Base-by-base conservation (phyloP, 2,329 filamentous ascomycete genomes). In the Coniochaeta hoffmannii region DNA sequence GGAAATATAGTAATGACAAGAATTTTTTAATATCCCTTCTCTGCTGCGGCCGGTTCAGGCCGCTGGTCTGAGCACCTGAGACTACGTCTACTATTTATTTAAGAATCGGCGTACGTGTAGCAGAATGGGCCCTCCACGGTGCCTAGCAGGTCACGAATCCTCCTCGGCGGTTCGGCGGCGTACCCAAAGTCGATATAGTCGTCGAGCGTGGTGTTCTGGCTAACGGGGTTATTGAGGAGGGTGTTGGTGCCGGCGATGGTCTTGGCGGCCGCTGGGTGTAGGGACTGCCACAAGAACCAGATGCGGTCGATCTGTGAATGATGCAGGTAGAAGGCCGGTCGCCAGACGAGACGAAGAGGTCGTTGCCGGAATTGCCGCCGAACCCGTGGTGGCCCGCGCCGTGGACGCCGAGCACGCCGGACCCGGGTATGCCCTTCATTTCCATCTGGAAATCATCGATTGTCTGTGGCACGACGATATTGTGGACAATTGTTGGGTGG, bases 401-500 rank as follows among this genome's bases (percentile, higher is more conserved):
- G 55, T 64, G 67, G 14, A 64, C 60, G 31, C 66, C 63, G 19
- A 67, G 36, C 19, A 41, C 36, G 8, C 36, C 36, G 36, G 36
- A 41, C 8, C 36, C 36, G 15, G 64, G 64, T 14, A 69, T 60
- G 5, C 69, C 71, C 60, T 74, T 68, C 55, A 71, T 68, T 14
- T 62, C 53, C 31, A 41, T 41, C 36, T 41, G 36, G 36, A 41
- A 41, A 22, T 41, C 36, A 15, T 56, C 56, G 11, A 53, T 44
- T 53, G 69, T 65, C 30, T 67, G 59, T 3, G 52, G 55, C 38
- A 61, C 53, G 3, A 55, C 63, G 55, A 71, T 66, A n/a, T 69
- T 63, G 5, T 51, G 17, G n/a, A 62, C 51, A 24, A 59, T 56
- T 17, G 59, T 62, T 15, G 61, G 59, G 58, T 57, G 57, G 46